Evolutionary conservation across 306 rosid genomes (phyloP).

Genomic region (Hippophae rhamnoides): DNA sequence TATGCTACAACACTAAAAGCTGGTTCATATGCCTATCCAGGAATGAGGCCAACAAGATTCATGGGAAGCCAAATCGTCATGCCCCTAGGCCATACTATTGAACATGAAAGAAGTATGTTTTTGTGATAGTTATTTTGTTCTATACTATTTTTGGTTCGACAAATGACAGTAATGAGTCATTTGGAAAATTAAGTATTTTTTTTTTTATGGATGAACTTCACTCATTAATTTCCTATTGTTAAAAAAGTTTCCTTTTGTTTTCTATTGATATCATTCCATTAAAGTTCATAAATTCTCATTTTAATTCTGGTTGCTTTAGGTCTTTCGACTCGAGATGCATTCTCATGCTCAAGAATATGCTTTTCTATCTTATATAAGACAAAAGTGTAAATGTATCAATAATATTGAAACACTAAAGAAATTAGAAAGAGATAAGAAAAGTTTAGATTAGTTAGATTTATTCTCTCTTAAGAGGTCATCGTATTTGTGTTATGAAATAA

Average conservation of each 20-base stretch:
- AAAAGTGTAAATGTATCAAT: too few relatives aligned
- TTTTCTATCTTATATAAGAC: slow-evolving; percentile 32
- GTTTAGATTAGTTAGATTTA: too few relatives aligned
- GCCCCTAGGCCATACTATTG: slow-evolving; percentile 96
- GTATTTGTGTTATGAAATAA: too few relatives aligned
- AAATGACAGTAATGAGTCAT: not conserved
- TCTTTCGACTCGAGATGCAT: slow-evolving; percentile 89
- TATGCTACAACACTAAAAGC: slow-evolving; percentile 70
- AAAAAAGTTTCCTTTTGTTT: too few relatives aligned
- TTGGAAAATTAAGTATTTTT: not conserved
- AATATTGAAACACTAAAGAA: too few relatives aligned
- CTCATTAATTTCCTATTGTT: too few relatives aligned
- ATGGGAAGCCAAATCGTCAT: slow-evolving; percentile 93
- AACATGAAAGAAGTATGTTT: slow-evolving; percentile 71
- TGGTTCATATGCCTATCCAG: slow-evolving; percentile 73
- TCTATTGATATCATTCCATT: not conserved
- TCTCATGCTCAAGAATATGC: slow-evolving; percentile 80
- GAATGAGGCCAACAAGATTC: slow-evolving; percentile 85
- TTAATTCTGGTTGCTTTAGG: slow-evolving; percentile 67
- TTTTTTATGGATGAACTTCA: too few relatives aligned
- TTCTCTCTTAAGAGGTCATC: too few relatives aligned
- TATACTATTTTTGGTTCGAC: not conserved
- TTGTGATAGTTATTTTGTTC: not conserved
- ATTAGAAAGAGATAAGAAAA: too few relatives aligned
- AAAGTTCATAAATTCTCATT: slow-evolving; percentile 1